phyloP scores from a whole-genome alignment of 192 early-diverging fungal genomes.

The Coemansia sp. region DNA sequence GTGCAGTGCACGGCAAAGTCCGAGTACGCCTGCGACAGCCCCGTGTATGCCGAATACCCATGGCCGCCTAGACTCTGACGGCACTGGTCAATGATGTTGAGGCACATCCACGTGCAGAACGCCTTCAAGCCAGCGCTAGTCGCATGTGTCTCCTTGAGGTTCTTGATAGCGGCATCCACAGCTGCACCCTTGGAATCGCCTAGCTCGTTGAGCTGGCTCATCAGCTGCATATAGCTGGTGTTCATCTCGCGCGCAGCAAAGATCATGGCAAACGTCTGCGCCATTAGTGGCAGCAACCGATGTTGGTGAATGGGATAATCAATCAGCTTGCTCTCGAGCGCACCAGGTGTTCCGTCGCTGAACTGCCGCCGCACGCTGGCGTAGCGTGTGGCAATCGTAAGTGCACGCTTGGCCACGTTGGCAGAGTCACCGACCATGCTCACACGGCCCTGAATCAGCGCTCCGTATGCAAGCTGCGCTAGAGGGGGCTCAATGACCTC shows the following conservation, averaged over 20 bases:
- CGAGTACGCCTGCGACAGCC: constrained; percentile 78
- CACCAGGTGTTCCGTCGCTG: constrained; percentile 57
- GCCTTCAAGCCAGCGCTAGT: constrained; percentile 90
- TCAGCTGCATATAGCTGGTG: constrained; percentile 74
- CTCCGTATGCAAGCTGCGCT: constrained; percentile 84
- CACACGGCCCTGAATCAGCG: constrained; percentile 81
- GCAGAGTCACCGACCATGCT: constrained; percentile 83
- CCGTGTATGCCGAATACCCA: constrained; percentile 91
- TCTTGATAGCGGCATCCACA: constrained; percentile 62
- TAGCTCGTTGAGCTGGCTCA: constrained; percentile 70
- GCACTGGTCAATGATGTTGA: constrained; percentile 89
- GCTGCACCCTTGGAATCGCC: constrained; percentile 61
- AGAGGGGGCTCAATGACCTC: constrained; percentile 78
- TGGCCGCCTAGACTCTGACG: constrained; percentile 90
- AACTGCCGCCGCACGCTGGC: constrained; percentile 92
- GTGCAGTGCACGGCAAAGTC: constrained; percentile 92
- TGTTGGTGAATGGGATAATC: constrained; percentile 95
- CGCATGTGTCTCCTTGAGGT: constrained; percentile 88
- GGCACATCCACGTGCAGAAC: constrained; percentile 89
- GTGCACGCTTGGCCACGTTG: constrained; percentile 84
- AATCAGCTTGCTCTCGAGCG: constrained; percentile 83
- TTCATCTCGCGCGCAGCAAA: constrained; percentile 85
- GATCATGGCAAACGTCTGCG: constrained; percentile 86
- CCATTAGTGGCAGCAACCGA: constrained; percentile 88
- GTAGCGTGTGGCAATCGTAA: constrained; percentile 89